phyloP scores from a whole-genome alignment of 345 rosid species.

The Populus euphratica region DNA sequence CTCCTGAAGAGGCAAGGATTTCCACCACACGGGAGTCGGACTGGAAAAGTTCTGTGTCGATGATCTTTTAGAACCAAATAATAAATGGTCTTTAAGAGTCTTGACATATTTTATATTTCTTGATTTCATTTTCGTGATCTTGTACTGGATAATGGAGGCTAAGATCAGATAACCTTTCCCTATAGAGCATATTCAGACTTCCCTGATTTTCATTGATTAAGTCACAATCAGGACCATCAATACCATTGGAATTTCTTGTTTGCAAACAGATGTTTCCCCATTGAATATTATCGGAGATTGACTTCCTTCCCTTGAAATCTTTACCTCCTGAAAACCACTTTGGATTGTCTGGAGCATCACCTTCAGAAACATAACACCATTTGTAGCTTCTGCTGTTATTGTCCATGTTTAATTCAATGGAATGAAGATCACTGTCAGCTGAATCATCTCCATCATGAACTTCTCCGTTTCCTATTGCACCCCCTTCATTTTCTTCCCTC shows the following conservation, averaged over 20 bases:
- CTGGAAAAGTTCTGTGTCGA: conserved; percentile 27
- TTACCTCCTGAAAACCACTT: conserved; percentile 37
- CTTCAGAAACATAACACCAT: conserved; percentile 73
- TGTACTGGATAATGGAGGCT: conserved; percentile 30
- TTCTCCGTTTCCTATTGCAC: conserved; percentile 28
- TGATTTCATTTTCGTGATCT: conserved; percentile 41
- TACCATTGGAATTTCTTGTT: conserved; percentile 29
- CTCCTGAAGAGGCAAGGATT: conserved; percentile 29
- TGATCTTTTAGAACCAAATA: conserved; percentile 34
- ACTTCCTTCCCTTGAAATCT: conserved; percentile 45
- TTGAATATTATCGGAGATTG: conserved; percentile 51
- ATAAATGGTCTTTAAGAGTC: conserved; percentile 54
- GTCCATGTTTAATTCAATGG: conserved; percentile 91
- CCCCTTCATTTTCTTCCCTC: conserved; percentile 18
- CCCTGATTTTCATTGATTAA: conserved; percentile 32
- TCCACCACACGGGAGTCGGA: conserved; percentile 33
- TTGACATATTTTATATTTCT: conserved; percentile 41
- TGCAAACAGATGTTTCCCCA: conserved; percentile 56
- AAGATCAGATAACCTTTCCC: conserved; percentile 29
- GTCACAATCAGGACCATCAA: conserved; percentile 20
- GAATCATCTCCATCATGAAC: conserved; percentile 51
- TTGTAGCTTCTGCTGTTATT: conserved; percentile 54
- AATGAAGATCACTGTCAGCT: conserved; percentile 80
- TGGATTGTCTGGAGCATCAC: conserved; percentile 23
- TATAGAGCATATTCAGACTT: conserved; percentile 29